Evolutionary conservation across 441 rosid genomes (phyloP), one percentile per base, ranked within the genome.

Genomic region (Syzygium malaccense): DNA sequence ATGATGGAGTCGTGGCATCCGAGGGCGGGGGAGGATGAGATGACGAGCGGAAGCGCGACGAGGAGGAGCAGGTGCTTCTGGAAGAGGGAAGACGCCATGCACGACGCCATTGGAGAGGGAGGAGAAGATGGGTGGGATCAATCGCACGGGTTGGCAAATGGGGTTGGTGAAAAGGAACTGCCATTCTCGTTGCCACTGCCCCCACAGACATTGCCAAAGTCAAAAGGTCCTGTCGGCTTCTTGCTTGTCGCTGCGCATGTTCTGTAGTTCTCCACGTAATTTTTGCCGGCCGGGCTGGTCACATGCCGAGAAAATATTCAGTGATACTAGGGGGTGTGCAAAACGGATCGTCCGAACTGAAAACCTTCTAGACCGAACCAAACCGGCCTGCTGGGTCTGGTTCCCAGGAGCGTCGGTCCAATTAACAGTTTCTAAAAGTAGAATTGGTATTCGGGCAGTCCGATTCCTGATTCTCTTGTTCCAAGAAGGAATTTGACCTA

Each of bases 1-100:
- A 93, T 88, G 86, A 93, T 88, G 2, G 94, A 93, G 25, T 86
- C 84, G 88, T 87, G 91, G 53, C 85, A 53, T 56, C 68, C 85
- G 41, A 17, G 37, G 17, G 30, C 49, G 2, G 7, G 62, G 51
- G 57, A 32, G 28, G 86, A 33, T 4, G 83, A 30, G 55, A 30
- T 53, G 13, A 11, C 33, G 48, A 45, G 48, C 14, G 54, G 41
- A 30, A 66, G 8, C 30, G 60, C 80, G 23, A 80, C 41, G 33
- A 86, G 33, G 32, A 86, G 28, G 51, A 25, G 80, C 58, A 91
- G 84, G 17, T 86, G 55, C 68, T 5, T 32, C 18, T 12, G 86
- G 64, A 85, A 33, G 30, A 85, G 28, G 64, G 86, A 85, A 26
- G 86, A 28, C 51, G n/a, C n/a, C 1, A 8, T 14, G 83, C n/a